Conservation (phyloP, 2,329 filamentous ascomycete genomes). For the Microascus cirrosus region DNA sequence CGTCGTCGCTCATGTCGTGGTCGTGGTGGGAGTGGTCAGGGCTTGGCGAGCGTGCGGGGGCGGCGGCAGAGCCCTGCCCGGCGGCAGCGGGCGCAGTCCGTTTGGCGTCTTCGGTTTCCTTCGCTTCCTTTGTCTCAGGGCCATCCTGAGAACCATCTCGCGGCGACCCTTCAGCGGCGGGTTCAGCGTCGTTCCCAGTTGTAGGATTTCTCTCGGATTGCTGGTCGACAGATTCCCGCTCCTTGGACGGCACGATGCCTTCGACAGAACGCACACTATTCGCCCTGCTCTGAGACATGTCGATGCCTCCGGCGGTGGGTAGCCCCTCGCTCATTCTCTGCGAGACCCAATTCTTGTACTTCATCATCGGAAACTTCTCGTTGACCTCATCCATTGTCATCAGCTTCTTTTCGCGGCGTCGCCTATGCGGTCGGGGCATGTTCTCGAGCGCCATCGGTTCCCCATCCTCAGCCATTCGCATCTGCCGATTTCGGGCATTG, state of each 20-base stretch:
- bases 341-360: constrained; percentile 93
- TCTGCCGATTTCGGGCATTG: constrained; percentile 80
- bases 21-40: constrained; percentile 7
- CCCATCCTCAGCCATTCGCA: constrained; percentile 67
- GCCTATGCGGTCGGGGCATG: constrained; percentile 74
- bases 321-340: constrained; percentile 74
- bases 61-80: constrained; percentile 2
- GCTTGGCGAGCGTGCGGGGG: constrained; percentile 4
- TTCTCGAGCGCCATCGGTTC: constrained; percentile 81
- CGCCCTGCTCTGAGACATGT: constrained; percentile 43
- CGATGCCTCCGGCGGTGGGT: constrained; percentile 71
- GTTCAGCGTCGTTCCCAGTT: constrained; percentile 9
- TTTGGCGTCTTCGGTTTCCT: background rate
- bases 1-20: constrained; percentile 45
- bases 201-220: constrained; percentile 26
- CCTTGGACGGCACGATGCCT: constrained; percentile 30
- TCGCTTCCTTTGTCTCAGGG: constrained; percentile 4
- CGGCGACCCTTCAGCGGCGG: constrained; percentile 6
- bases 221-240: constrained; percentile 32
- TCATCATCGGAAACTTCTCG: constrained; percentile 86
- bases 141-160: constrained; percentile 3
- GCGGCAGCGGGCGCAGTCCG: constrained; percentile 1
- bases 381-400: constrained; percentile 99
- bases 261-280: constrained; percentile 61
- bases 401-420: constrained; percentile 90